phyloP scores from a whole-genome alignment of 2,329 filamentous ascomycete species.

The Dactylella cylindrospora region DNA sequence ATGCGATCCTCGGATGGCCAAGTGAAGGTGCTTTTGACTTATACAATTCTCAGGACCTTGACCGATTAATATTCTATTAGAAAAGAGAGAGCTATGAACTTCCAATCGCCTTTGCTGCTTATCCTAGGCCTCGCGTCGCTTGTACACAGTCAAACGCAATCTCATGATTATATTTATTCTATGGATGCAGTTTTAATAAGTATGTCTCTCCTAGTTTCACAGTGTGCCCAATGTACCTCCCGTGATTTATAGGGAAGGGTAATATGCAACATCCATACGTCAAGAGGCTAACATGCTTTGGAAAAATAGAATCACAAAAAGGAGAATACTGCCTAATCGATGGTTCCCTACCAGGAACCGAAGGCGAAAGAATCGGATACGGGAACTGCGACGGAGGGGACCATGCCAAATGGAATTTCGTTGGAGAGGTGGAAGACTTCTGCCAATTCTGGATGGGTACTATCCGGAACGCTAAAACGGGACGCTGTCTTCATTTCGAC shows the following conservation, averaged over 20 bases:
- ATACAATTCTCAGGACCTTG: too few species aligned
- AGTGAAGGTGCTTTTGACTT: too few species aligned
- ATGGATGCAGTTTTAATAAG: too few species aligned
- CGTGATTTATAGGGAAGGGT: background rate
- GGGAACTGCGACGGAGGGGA: background rate
- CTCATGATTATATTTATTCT: too few species aligned
- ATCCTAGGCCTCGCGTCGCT: too few species aligned
- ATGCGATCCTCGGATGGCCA: too few species aligned
- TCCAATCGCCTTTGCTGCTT: too few species aligned
- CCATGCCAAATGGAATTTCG: background rate
- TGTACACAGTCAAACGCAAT: too few species aligned
- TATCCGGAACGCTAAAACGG: background rate
- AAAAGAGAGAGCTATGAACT: too few species aligned
- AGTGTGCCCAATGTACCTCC: too few species aligned
- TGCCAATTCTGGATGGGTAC: background rate
- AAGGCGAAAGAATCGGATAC: background rate
- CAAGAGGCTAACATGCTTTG: background rate
- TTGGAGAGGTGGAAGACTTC: background rate
- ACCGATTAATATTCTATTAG: too few species aligned
- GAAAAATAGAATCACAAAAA: background rate
- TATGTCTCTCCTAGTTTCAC: too few species aligned
- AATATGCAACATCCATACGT: constrained; percentile 8
- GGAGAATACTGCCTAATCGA: background rate
- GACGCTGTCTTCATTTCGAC: background rate
- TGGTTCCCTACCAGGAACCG: background rate